Conservation (phyloP, 345 rosid species). For the Euclidium syriacum region DNA sequence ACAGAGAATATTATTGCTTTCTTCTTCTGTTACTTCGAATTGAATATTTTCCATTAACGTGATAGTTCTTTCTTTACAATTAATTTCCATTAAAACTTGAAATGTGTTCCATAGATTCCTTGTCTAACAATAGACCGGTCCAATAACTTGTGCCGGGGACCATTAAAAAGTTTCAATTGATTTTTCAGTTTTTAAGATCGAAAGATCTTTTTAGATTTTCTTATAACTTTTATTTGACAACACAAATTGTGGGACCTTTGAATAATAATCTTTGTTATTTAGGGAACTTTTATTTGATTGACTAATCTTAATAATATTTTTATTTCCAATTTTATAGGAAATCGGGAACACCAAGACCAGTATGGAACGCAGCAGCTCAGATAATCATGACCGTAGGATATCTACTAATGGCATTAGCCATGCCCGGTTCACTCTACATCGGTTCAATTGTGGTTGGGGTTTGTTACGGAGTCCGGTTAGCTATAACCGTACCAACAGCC, state of each 20-base stretch:
- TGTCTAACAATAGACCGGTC: slow-evolving; percentile 13
- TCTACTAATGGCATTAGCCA: slow-evolving; percentile 44
- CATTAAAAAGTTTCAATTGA: neutral
- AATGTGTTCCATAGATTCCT: neutral
- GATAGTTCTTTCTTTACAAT: neutral
- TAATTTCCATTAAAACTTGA: neutral
- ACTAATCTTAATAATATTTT: neutral
- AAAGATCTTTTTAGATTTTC: slow-evolving; percentile 12
- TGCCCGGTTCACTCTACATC: slow-evolving; percentile 52
- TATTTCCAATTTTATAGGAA: slow-evolving; percentile 29
- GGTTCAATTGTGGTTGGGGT: slow-evolving; percentile 52
- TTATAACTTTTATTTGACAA: neutral
- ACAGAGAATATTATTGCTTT: slow-evolving; percentile 13
- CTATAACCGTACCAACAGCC: slow-evolving; percentile 44
- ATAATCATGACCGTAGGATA: slow-evolving; percentile 46
- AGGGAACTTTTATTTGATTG: slow-evolving; percentile 1
- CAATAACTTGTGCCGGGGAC: slow-evolving; percentile 15
- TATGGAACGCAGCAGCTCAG: slow-evolving; percentile 52
- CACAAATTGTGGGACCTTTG: slow-evolving; percentile 2
- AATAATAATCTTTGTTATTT: neutral
- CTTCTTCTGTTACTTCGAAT: slow-evolving; percentile 1
- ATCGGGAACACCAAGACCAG: slow-evolving; percentile 45
- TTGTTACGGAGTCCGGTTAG: slow-evolving; percentile 48
- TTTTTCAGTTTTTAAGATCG: neutral
- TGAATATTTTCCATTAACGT: slow-evolving; percentile 6